Base-by-base conservation (phyloP, 768 basidiomycete species). In the Boletus fagicola region DNA sequence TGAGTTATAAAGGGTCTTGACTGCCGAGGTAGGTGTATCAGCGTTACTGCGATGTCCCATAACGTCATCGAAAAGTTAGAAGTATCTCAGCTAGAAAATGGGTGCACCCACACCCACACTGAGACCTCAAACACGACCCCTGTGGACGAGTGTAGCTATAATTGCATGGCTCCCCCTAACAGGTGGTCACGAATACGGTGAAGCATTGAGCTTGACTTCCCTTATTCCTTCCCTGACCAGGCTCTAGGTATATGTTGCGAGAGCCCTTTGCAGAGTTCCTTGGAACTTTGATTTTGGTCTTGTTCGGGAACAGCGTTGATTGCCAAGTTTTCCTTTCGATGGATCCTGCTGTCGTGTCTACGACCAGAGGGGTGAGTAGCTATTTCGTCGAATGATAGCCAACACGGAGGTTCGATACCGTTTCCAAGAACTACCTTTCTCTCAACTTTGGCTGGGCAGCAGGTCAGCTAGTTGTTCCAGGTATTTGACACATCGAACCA, bases 191-290 rank as follows among this genome's bases (percentile, higher is more conserved):
- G 66, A 55, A 76, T 77, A 47, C 77, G 83, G 84, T 83, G 63
- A 36, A 31, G 8, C 20, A 38, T 75, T 59, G 26, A 2, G 16
- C 24, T 20, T 28, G 39, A 53, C 33, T 4, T 47, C 30, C 28
- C 5, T 10, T 15, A 10, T 20, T 40, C 40, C 13, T 45, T 52
- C 18, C 20, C 18, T 55, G 26, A 33, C 24, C 22, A 13, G 12
- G 22, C 22, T 20, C 24, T 60, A 79, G 82, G 24, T 66, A 75
- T 47, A 62, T 61, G 44, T 61, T 86, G 24, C 74, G 80, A 50
- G 86, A 86, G 67, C 78, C 82, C 18, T 77, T 76, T 22, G 84
- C 82, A n/a, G 85, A 86, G 69, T 84, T 86, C 61, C 66, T 85
- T 26, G 84, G 85, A 24, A 76, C 77, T 12, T 76, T 77, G 60